Conservation (phyloP, 345 rosid genomes). For the Gossypium anomalum region DNA sequence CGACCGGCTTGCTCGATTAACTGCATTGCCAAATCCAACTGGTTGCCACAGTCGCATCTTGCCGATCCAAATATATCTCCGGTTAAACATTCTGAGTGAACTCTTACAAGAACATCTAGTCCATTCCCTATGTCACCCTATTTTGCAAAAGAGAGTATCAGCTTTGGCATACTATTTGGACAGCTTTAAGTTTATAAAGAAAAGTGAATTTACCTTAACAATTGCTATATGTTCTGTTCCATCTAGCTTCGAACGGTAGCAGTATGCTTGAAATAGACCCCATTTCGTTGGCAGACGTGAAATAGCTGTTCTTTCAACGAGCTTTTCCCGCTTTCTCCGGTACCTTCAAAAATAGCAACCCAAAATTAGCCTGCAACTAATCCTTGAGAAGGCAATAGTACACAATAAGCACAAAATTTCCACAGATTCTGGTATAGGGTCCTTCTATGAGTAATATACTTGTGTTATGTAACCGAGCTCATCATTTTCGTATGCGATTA, state of each 20-base stretch:
- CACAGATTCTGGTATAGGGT: background rate
- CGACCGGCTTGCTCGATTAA: constrained; percentile 60
- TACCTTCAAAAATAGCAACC: constrained; percentile 34
- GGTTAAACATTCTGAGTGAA: constrained; percentile 85
- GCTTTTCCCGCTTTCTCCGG: constrained; percentile 71
- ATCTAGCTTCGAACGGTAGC: constrained; percentile 71
- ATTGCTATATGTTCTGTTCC: constrained; percentile 74
- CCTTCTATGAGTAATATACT: background rate
- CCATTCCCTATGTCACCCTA: constrained; percentile 80
- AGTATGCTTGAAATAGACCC: constrained; percentile 69
- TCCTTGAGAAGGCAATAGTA: background rate
- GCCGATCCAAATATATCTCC: constrained; percentile 85
- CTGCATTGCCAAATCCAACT: constrained; percentile 73
- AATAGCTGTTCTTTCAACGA: constrained; percentile 61
- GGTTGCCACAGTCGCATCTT: constrained; percentile 84
- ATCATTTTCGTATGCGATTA: background rate
- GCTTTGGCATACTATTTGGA: background rate
- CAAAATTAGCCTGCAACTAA: background rate
- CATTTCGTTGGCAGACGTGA: constrained; percentile 75
- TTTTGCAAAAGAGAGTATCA: background rate
- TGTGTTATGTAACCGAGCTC: background rate
- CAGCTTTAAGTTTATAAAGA: constrained; percentile 7
- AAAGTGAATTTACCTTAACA: constrained; percentile 48
- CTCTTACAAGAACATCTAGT: constrained; percentile 76
- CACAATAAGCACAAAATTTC: background rate